Conservation (phyloP, 139 green algal genomes). For the Gonium pectorale region DNA sequence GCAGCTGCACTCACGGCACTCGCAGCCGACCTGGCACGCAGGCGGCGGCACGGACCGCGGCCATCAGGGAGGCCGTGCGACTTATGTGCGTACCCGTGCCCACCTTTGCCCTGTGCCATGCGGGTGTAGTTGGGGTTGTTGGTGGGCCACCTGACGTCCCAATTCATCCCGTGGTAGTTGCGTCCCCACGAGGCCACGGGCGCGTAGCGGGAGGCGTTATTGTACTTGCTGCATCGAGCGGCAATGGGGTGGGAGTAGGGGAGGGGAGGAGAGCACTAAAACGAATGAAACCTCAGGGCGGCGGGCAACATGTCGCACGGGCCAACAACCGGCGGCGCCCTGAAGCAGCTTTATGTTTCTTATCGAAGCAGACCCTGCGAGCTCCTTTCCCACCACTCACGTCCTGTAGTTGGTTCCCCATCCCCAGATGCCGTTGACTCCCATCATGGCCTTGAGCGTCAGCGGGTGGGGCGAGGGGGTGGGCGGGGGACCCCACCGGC, state of each 20-base stretch:
- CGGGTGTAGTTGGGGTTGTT: slow-evolving; percentile 45
- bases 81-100: neutral
- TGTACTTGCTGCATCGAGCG: slow-evolving; percentile 10
- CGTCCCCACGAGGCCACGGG: slow-evolving; percentile 26
- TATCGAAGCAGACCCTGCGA: neutral
- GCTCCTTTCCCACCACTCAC: neutral
- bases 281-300: neutral
- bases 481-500: slow-evolving; percentile 46
- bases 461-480: neutral
- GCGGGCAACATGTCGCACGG: neutral
- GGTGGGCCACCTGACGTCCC: slow-evolving; percentile 37
- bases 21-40: neutral
- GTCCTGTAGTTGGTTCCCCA: slow-evolving; percentile 40
- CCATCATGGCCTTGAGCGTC: slow-evolving; percentile 34
- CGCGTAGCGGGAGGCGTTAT: slow-evolving; percentile 32
- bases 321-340: neutral
- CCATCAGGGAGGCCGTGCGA: neutral
- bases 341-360: neutral
- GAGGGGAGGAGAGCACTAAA: neutral
- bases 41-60: neutral
- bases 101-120: slow-evolving; percentile 44
- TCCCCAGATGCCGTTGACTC: slow-evolving; percentile 55
- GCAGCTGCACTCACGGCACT: neutral
- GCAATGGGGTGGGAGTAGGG: neutral
- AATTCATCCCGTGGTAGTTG: slow-evolving; percentile 50